Conservation (phyloP, 2,329 filamentous ascomycete species). For the Pseudocercospora vitis region DNA sequence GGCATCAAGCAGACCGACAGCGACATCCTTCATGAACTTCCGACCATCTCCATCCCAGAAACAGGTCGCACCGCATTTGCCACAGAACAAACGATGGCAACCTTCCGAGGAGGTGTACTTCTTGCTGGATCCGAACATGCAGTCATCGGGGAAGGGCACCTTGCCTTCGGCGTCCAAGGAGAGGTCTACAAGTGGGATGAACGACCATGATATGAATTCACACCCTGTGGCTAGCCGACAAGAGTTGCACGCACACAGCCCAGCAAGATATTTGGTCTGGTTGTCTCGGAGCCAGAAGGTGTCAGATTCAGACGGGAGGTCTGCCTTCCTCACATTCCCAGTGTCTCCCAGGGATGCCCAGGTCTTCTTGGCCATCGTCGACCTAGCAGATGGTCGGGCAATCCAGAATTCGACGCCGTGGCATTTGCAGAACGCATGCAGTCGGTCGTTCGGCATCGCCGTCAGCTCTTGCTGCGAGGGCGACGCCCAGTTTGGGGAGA, state of each 20-base stretch:
- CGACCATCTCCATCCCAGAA: constrained; percentile 61
- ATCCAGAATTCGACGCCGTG: constrained; percentile 58
- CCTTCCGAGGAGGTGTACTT: constrained; percentile 55
- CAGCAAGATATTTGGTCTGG: constrained; percentile 57
- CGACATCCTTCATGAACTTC: constrained; percentile 62
- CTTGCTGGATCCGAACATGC: constrained; percentile 46
- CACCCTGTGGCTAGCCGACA: constrained; percentile 63
- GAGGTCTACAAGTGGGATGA: constrained; percentile 62
- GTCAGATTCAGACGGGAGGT: constrained; percentile 45
- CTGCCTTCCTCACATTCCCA: constrained; percentile 45
- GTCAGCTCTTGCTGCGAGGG: constrained; percentile 4
- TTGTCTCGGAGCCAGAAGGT: constrained; percentile 61
- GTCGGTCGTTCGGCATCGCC: constrained; percentile 17
- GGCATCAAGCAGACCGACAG: constrained; percentile 55
- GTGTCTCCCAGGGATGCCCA: constrained; percentile 54
- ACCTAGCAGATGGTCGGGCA: constrained; percentile 54
- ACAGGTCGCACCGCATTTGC: constrained; percentile 61
- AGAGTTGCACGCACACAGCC: constrained; percentile 61
- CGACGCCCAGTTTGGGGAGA: constrained; percentile 30
- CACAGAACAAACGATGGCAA: constrained; percentile 62
- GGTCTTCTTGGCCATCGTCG: constrained; percentile 47
- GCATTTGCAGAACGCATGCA: constrained; percentile 57
- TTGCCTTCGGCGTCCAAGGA: constrained; percentile 37
- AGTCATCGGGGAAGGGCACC: constrained; percentile 34
- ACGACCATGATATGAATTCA: constrained; percentile 66